phyloP scores from a whole-genome alignment of 345 rosid genomes.

The Zanthoxylum bungeanum region DNA sequence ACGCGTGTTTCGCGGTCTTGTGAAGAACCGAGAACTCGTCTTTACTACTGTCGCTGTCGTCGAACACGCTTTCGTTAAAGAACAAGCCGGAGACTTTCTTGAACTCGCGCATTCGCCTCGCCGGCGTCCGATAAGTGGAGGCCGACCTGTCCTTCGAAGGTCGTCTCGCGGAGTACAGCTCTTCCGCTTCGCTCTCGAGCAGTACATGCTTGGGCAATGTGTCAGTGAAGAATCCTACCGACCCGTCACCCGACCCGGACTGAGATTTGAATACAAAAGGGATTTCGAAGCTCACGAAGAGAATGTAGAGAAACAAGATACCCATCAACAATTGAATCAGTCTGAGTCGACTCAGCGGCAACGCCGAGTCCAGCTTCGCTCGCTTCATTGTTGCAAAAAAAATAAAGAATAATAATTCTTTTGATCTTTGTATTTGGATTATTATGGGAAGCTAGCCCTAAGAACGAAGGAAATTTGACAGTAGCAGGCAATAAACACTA shows the following conservation, averaged over 20 bases:
- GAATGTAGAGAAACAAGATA: slow-evolving; percentile 34
- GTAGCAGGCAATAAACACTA: too few species aligned
- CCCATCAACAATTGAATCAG: slow-evolving; percentile 38
- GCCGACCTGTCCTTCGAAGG: neutral
- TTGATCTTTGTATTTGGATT: neutral
- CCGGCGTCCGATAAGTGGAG: slow-evolving; percentile 1
- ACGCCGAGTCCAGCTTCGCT: slow-evolving; percentile 33
- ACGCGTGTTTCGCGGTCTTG: slow-evolving; percentile 52
- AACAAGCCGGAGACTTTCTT: slow-evolving; percentile 44
- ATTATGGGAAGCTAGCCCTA: neutral
- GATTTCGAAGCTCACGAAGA: slow-evolving; percentile 45
- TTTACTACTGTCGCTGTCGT: slow-evolving; percentile 18
- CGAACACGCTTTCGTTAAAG: slow-evolving; percentile 43
- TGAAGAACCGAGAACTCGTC: slow-evolving; percentile 61
- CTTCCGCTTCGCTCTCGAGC: slow-evolving; percentile 19
- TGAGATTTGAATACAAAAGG: slow-evolving; percentile 43
- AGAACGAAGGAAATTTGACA: neutral
- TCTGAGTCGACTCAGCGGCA: slow-evolving; percentile 36
- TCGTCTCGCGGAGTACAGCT: slow-evolving; percentile 10
- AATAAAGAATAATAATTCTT: neutral
- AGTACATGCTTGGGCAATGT: slow-evolving; percentile 33
- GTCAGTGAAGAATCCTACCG: slow-evolving; percentile 24
- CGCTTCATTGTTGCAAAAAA: slow-evolving; percentile 35
- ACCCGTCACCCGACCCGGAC: too few species aligned
- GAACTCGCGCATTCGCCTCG: slow-evolving; percentile 27